Conservation (phyloP, 2,329 filamentous ascomycete species). For the Sphaerostilbella broomeana region DNA sequence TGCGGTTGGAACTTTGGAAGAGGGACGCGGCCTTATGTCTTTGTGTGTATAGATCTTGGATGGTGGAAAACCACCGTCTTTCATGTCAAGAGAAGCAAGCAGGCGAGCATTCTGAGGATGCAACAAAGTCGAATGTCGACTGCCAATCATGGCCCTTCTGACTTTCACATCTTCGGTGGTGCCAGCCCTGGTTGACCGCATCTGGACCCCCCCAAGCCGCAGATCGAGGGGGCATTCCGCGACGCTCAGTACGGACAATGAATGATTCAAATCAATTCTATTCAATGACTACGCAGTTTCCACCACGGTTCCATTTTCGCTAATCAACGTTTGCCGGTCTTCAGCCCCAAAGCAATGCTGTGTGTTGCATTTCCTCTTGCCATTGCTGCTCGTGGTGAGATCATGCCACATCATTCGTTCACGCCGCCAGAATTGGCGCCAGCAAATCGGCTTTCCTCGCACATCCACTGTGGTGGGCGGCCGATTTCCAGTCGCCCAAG, state of each 20-base stretch:
- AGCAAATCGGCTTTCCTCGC: constrained; percentile 11
- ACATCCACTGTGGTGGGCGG: constrained; percentile 3
- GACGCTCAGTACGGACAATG: too few relatives aligned
- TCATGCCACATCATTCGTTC: constrained; percentile 13
- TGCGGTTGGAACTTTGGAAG: constrained; percentile 18
- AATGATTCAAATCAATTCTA: neutral
- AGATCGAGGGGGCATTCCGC: too few relatives aligned
- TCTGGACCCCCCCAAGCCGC: too few relatives aligned
- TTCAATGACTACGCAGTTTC: neutral
- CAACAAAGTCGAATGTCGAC: neutral
- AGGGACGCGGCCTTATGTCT: constrained; percentile 23
- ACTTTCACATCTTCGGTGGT: too few relatives aligned
- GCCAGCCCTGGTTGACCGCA: too few relatives aligned
- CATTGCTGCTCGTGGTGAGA: constrained; percentile 10
- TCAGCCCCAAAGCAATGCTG: too few relatives aligned
- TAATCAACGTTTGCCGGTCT: too few relatives aligned
- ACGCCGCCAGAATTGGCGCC: constrained; percentile 4
- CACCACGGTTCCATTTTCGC: too few relatives aligned
- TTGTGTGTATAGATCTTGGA: constrained; percentile 40
- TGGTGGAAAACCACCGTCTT: constrained; percentile 38
- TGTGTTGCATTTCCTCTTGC: constrained; percentile 3
- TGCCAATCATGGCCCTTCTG: too few relatives aligned
- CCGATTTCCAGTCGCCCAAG: too few relatives aligned
- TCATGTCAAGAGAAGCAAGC: constrained; percentile 33
- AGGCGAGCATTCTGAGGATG: constrained; percentile 1